Percentiles rank a stretch among this genome's conserved stretches.
Evolutionary conservation across 2,329 filamentous ascomycete genomes (phyloP).

Genomic region (Cryphonectria japonica): DNA sequence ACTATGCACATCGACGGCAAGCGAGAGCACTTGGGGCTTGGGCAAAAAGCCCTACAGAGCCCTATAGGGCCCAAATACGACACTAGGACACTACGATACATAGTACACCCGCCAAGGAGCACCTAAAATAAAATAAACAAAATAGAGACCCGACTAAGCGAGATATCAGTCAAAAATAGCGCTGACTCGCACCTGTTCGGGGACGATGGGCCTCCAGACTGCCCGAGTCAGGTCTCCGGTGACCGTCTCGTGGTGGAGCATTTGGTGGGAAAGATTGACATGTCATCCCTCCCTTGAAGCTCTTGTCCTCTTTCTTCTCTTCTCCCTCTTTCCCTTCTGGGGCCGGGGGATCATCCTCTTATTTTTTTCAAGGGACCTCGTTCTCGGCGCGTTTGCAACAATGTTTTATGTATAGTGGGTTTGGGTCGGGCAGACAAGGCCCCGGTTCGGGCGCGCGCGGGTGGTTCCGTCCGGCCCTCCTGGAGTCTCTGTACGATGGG

Average conservation of each 20-base stretch:
- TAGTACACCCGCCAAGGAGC: neutral
- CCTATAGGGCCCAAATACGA: neutral
- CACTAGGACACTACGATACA: neutral
- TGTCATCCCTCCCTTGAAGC: neutral
- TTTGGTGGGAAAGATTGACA: neutral
- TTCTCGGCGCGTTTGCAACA: no score
- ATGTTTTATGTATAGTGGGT: neutral
- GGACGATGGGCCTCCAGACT: neutral
- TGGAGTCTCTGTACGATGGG: no score
- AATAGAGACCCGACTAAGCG: neutral
- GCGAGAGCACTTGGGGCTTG: neutral
- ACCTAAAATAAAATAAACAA: neutral
- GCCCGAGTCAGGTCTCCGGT: neutral
- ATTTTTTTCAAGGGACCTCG: neutral
- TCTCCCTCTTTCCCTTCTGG: neutral
- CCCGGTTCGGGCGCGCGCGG: neutral
- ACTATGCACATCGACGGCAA: neutral
- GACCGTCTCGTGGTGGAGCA: constrained; percentile 1
- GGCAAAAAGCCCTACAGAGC: neutral
- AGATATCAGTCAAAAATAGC: neutral
- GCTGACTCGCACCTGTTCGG: neutral
- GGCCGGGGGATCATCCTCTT: neutral
- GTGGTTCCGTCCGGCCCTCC: neutral
- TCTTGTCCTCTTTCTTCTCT: neutral
- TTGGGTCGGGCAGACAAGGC: neutral